phyloP scores from a whole-genome alignment of 2,329 filamentous ascomycete species.

The Ophiocordyceps australis region DNA sequence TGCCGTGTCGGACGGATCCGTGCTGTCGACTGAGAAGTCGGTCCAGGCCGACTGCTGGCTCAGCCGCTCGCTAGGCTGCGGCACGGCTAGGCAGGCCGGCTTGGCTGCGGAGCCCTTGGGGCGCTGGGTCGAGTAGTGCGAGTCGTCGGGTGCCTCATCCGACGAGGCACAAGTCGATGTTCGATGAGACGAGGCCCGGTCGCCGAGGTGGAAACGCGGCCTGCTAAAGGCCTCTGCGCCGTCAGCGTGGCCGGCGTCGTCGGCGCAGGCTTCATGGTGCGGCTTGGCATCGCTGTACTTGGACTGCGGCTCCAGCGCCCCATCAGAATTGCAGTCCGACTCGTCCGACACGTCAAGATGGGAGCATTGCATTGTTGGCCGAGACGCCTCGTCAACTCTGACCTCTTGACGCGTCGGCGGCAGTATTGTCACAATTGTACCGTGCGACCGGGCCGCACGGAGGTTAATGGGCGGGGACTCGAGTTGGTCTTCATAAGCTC shows the following conservation, averaged over 20 bases:
- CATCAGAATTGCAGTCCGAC: slow-evolving; percentile 18
- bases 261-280: too few species aligned
- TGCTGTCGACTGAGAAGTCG: slow-evolving; percentile 37
- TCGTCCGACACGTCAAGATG: slow-evolving; percentile 16
- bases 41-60: slow-evolving; percentile 44
- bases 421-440: slow-evolving; percentile 30
- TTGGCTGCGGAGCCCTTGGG: slow-evolving; percentile 15
- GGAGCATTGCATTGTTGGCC: slow-evolving; percentile 13
- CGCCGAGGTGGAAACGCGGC: slow-evolving; percentile 10
- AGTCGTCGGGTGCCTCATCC: slow-evolving; percentile 13
- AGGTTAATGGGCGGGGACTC: too few species aligned
- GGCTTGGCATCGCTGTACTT: too few species aligned
- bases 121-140: slow-evolving; percentile 8
- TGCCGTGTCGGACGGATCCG: slow-evolving; percentile 16
- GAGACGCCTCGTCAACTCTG: slow-evolving; percentile 2
- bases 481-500: slow-evolving; percentile 16
- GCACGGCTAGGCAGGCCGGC: slow-evolving; percentile 27
- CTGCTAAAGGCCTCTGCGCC: slow-evolving; percentile 9
- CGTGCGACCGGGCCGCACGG: too few species aligned
- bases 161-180: slow-evolving; percentile 23
- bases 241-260: slow-evolving; percentile 14
- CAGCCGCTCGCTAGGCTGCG: slow-evolving; percentile 24
- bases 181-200: slow-evolving; percentile 14
- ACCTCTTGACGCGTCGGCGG: slow-evolving; percentile 15
- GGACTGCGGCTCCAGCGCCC: slow-evolving; percentile 9